These are phyloP conservation scores for Cystobasidium pallidum DNA, from an alignment of 1,284 basidiomycete genomes.

Conservation along the genomic window DNA sequence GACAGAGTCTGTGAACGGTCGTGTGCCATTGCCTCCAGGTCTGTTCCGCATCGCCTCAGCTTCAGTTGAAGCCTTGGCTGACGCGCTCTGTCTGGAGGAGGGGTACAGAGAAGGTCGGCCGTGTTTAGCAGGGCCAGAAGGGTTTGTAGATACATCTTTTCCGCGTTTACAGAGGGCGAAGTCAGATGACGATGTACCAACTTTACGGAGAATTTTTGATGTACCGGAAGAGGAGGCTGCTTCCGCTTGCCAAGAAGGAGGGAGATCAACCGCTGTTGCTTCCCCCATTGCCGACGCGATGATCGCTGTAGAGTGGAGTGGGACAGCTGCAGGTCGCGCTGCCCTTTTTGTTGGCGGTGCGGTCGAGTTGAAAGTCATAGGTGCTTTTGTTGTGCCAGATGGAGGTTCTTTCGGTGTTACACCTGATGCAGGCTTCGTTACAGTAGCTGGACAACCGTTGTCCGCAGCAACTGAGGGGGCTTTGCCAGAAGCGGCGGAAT, in stretches of 20 bases:
- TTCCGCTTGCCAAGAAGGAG: neutral
- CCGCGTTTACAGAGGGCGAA: too few relatives aligned
- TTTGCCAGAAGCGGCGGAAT: too few relatives aligned
- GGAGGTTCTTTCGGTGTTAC: neutral
- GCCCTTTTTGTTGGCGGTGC: neutral
- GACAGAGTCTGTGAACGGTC: too few relatives aligned
- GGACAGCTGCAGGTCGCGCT: neutral
- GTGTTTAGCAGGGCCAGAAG: too few relatives aligned
- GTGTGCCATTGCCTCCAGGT: too few relatives aligned
- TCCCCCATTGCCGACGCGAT: neutral
- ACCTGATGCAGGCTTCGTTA: neutral
- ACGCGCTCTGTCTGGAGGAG: neutral
- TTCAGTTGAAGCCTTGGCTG: neutral
- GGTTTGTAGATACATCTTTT: too few relatives aligned
- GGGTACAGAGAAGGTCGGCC: neutral
- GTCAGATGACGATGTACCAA: neutral
- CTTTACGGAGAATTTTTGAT: neutral
- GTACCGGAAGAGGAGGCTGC: neutral
- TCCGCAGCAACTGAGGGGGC: neutral
- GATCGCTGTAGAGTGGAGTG: neutral
- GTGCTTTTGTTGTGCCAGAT: neutral
- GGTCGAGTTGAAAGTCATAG: neutral
- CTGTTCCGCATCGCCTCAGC: neutral
- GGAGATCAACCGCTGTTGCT: neutral
- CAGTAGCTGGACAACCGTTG: too few relatives aligned